Base-by-base conservation (phyloP, 75 land plant species). In the Selaginella moellendorffii region DNA sequence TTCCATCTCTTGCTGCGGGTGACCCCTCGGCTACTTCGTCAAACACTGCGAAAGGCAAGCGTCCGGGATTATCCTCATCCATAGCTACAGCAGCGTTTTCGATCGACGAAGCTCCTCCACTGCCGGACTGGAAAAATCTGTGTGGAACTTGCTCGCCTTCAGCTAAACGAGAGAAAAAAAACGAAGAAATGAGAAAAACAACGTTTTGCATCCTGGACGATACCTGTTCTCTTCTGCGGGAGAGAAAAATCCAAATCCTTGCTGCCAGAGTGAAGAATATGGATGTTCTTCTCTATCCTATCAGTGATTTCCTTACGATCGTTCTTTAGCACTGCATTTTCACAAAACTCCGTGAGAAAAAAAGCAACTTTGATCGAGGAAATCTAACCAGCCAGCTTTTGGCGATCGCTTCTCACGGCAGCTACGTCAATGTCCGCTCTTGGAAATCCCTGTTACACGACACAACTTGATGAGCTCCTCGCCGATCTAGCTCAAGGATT, bases 1-100 rank as follows among this genome's bases (percentile, higher is more conserved):
- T 51, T 8, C 97, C 97, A 73, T 81, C 95, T 54, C 72, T 73
- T 31, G 84, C 84, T 65, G 86, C 95, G 54, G 97, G 97, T 14
- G 95, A 92, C 26, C 69, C 95, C 51, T 85, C 89, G 5, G 76
- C 42, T 63, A 88, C 84, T 71, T 92, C 89, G 76, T 92, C 97
- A 82, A 92, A 71, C 24, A 83, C 53, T 28, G 97, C 89, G 74
- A 92, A 92, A 23, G 95, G 92, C 54, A 77, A 24, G 22, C 70
- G 62, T 5, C 28, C 25, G 68, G 52, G 54, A 9, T 68, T 30
- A 71, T 85, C 84, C 52, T 70, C 76, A 20, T 73, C 85, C 82
- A 82, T 79, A 18, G 82, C 69, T 53, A 22, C 52, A 5, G 77
- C 42, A 27, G 27, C 12, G 17, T 67, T 65, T 20, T 63, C 20